Percentiles rank a stretch among this genome's conserved stretches.
These are phyloP conservation scores for Eragrostis tef DNA, from an alignment of 202 grass and related monocot species.

Conservation along the genomic window DNA sequence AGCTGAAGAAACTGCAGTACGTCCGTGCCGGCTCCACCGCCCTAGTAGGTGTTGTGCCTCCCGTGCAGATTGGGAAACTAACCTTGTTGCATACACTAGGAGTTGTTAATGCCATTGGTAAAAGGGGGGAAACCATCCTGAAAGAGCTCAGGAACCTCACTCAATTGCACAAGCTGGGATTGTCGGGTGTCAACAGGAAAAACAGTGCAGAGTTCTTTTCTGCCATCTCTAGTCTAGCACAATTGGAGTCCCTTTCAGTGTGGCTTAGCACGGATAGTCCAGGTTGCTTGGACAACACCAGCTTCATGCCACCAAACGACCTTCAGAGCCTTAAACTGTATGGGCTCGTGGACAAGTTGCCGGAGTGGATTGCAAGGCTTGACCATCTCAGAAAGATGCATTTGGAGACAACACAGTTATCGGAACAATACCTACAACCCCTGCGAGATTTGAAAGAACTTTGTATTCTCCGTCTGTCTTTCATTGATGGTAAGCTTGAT, in stretches of 20 bases:
- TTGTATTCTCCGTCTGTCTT: no score
- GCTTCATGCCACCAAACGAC: accelerated
- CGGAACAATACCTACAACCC: no score
- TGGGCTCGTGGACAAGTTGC: neutral
- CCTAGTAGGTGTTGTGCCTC: neutral
- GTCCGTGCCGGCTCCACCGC: no score
- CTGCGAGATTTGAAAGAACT: no score
- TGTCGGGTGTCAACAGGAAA: neutral
- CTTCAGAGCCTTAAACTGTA: constrained; percentile 26
- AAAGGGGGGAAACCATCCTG: no score
- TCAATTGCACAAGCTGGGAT: constrained; percentile 29
- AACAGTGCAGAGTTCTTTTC: neutral
- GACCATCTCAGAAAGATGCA: no score
- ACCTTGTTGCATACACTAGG: neutral
- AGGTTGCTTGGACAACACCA: neutral
- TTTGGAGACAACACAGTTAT: no score
- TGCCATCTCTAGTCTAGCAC: no score
- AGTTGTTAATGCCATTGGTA: neutral
- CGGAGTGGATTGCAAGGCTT: no score
- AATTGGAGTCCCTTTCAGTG: neutral
- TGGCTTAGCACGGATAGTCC: neutral
- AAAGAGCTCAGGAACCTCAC: constrained; percentile 27
- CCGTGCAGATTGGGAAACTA: neutral
- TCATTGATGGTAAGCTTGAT: no score
- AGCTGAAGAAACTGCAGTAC: no score